A percentile compares a stretch with the other conserved stretches of the same genome.
phyloP scores from a whole-genome alignment of 2,329 filamentous ascomycete species.

The Beauveria pseudobassiana region DNA sequence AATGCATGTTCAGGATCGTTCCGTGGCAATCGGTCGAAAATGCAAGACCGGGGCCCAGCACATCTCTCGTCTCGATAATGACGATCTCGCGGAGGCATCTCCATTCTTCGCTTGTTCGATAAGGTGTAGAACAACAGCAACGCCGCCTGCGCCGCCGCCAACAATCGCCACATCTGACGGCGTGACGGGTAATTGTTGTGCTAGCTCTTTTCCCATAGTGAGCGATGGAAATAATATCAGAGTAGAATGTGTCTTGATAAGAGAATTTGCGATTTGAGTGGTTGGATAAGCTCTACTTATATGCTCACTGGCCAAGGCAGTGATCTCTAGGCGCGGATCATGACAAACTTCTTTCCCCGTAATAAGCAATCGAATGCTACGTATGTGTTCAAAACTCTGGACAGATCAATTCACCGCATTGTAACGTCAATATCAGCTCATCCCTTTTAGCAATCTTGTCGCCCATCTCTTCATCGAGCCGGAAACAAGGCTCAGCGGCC shows the following conservation, averaged over 20 bases:
- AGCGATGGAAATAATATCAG: background rate
- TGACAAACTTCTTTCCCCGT: background rate
- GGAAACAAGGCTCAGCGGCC: background rate
- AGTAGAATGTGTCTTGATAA: background rate
- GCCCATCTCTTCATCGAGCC: background rate
- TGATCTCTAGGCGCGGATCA: background rate
- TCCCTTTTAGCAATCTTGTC: background rate
- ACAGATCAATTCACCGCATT: background rate
- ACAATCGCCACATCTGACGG: constrained; percentile 7
- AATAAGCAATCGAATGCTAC: background rate
- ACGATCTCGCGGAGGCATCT: background rate
- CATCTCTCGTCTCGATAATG: background rate
- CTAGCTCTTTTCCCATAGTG: constrained; percentile 6
- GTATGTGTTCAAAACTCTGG: background rate
- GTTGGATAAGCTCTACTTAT: constrained; percentile 7
- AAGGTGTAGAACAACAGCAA: constrained; percentile 9
- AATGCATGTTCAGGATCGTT: constrained; percentile 12
- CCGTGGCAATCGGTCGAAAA: constrained; percentile 9
- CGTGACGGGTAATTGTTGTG: background rate
- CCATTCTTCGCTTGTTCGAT: constrained; percentile 8
- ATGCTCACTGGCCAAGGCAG: background rate
- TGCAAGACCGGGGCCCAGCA: constrained; percentile 1
- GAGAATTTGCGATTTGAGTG: background rate
- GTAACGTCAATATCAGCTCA: background rate
- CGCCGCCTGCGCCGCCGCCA: constrained; percentile 7